These are phyloP conservation scores for Pestalotiopsis sp. DNA, from an alignment of 2,329 filamentous ascomycete genomes.

Conservation along the genomic window DNA sequence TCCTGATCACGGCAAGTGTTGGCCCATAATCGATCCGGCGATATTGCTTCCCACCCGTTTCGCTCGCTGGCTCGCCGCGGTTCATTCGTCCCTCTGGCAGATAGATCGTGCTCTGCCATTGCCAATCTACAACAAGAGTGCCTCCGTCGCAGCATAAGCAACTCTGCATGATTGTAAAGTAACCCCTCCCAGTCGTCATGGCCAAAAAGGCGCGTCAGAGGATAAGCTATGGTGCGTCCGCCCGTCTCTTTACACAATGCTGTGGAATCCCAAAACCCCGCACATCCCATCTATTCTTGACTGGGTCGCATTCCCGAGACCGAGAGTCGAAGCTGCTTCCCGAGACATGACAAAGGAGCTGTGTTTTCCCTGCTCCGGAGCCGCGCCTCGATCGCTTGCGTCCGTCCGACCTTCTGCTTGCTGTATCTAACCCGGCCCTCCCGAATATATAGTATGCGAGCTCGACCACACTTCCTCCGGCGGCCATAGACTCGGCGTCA, in stretches of 20 bases:
- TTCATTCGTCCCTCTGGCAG: not conserved
- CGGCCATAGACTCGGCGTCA: slow-evolving; percentile 91
- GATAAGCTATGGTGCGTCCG: slow-evolving; percentile 64
- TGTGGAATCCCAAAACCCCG: slow-evolving; percentile 23
- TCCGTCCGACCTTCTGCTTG: slow-evolving; percentile 14
- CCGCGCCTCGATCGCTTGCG: not conserved
- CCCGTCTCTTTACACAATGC: slow-evolving; percentile 2
- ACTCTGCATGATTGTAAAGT: slow-evolving; percentile 10
- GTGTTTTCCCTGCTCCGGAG: too few relatives aligned
- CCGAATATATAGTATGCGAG: slow-evolving; percentile 52
- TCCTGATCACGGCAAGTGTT: not conserved
- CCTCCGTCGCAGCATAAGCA: not conserved
- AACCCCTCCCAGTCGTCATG: slow-evolving; percentile 42
- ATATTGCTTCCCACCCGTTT: not conserved
- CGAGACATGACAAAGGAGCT: slow-evolving; percentile 1
- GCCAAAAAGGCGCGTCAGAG: slow-evolving; percentile 67
- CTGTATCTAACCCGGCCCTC: slow-evolving; percentile 15
- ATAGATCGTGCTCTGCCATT: not conserved
- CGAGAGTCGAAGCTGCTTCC: not conserved
- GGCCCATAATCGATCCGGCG: not conserved
- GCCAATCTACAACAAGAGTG: not conserved
- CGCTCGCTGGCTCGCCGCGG: not conserved
- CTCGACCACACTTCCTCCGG: slow-evolving; percentile 63
- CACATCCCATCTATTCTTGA: slow-evolving; percentile 16
- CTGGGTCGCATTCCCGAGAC: not conserved